Percentiles rank a stretch among this genome's conserved stretches.
Evolutionary conservation across 345 rosid genomes (phyloP).

Genomic region (Brassica napus): Da-Ae NC_063446.1:1837501-1838000

Average conservation of each 20-base stretch:
- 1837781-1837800: slow-evolving; percentile 40
- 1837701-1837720: slow-evolving; percentile 41
- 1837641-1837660: slow-evolving; percentile 30
- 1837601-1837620: slow-evolving; percentile 48
- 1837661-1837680: slow-evolving; percentile 21
- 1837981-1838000: slow-evolving; percentile 82
- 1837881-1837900: slow-evolving; percentile 90
- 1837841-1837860: slow-evolving; percentile 59
- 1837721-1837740: slow-evolving; percentile 44
- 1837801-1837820: slow-evolving; percentile 58
- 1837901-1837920: slow-evolving; percentile 67
- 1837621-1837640: slow-evolving; percentile 44
- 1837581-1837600: slow-evolving; percentile 41
- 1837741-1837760: slow-evolving; percentile 56
- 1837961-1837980: slow-evolving; percentile 43
- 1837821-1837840: slow-evolving; percentile 56
- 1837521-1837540: slow-evolving; percentile 75
- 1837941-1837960: slow-evolving; percentile 50
- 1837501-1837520: slow-evolving; percentile 45
- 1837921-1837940: slow-evolving; percentile 57
- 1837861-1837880: slow-evolving; percentile 61
- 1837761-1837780: slow-evolving; percentile 23
- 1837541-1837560: slow-evolving; percentile 65
- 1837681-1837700: slow-evolving; percentile 40
- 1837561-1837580: slow-evolving; percentile 24